phyloP scores from a whole-genome alignment of 495 filamentous ascomycete species.

The Lepraria neglecta region DNA sequence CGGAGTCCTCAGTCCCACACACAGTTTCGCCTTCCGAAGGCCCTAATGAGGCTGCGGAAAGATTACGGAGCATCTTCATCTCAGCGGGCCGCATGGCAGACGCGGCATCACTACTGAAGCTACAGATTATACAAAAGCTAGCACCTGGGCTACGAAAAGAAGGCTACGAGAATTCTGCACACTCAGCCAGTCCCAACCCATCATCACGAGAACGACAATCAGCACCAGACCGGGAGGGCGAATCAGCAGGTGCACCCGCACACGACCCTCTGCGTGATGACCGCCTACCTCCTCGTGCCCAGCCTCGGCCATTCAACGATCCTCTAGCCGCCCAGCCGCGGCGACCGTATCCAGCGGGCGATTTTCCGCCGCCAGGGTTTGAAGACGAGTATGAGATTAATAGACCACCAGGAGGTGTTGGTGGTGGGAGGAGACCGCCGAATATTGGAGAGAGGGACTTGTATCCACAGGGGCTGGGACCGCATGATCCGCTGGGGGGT shows the following conservation, averaged over 20 bases:
- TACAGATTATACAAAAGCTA: slow-evolving; percentile 73
- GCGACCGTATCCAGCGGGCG: slow-evolving; percentile 64
- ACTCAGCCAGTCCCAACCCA: slow-evolving; percentile 14
- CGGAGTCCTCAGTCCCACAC: slow-evolving; percentile 51
- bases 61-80: slow-evolving; percentile 67
- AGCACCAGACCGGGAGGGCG: slow-evolving; percentile 26
- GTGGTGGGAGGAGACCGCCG: slow-evolving; percentile 49
- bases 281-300: slow-evolving; percentile 50
- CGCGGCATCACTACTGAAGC: slow-evolving; percentile 60
- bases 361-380: slow-evolving; percentile 81
- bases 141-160: slow-evolving; percentile 67
- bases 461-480: slow-evolving; percentile 80
- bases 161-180: slow-evolving; percentile 59
- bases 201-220: slow-evolving; percentile 22
- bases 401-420: slow-evolving; percentile 49
- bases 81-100: slow-evolving; percentile 60
- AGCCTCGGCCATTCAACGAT: slow-evolving; percentile 61
- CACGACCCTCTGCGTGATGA: slow-evolving; percentile 50
- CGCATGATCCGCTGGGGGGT: slow-evolving; percentile 68
- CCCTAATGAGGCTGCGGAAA: slow-evolving; percentile 24
- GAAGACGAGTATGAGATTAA: slow-evolving; percentile 90
- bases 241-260: slow-evolving; percentile 31
- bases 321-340: slow-evolving; percentile 56
- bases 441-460: slow-evolving; percentile 78
- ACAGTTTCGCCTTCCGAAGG: slow-evolving; percentile 21